Base-by-base conservation (phyloP, 768 basidiomycete genomes). In the Mycena galericulata region DNA sequence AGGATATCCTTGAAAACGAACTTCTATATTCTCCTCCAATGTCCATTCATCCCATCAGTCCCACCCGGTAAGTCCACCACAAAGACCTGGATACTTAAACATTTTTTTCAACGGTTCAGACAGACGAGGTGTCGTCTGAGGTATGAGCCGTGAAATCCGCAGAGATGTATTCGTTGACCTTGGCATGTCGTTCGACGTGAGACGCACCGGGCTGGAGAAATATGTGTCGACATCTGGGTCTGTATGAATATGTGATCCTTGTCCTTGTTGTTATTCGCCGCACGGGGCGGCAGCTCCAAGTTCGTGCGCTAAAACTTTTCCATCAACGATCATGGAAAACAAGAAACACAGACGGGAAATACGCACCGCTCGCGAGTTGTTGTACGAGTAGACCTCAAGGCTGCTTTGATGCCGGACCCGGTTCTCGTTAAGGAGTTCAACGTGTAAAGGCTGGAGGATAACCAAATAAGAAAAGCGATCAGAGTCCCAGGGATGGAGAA, bases 191-290 rank as follows among this genome's bases (percentile, higher is more conserved):
- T 12, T n/a, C n/a, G n/a, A n/a, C n/a, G n/a, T n/a, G n/a, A n/a
- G n/a, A n/a, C 62, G 17, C 40, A 63, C 62, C 50, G 51, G 61
- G 22, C 50, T 62, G 50, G 29, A 65, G 64, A 65, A 26, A 68
- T 15, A 27, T 68, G 67, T 14, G 54, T 62, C n/a, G 46, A 32
- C n/a, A 68, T 47, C 46, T 68, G 60, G 0, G 67, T 68, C 22
- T 62, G 54, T 4, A 68, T 41, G 20, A 62, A 68, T 22, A 68
- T 68, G 36, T 67, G 59, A 30, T 68, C 67, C 53, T n/a, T n/a
- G 55, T 17, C 27, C 46, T 59, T 41, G n/a, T n/a, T n/a, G n/a
- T n/a, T n/a, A n/a, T 12, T 29, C 20, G 17, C 30, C 26, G 4
- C 59, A 46, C 1, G 58, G 15, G 8, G 45, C 11, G 15, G n/a